Conservation (phyloP, 345 rosid genomes). For the Isatis tinctoria region DNA sequence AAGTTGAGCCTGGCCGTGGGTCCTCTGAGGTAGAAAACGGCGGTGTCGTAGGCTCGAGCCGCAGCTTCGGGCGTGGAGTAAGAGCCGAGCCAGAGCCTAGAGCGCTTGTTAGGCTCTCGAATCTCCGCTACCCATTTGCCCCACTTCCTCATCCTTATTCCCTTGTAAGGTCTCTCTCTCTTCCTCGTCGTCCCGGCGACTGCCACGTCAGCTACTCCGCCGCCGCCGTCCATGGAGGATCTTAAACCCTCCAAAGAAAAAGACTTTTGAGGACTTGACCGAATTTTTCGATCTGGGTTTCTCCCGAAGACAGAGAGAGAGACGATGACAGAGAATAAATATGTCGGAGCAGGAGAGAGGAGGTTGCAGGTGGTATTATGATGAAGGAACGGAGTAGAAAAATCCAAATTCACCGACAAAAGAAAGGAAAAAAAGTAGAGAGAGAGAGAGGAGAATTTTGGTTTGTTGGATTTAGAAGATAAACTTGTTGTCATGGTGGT, state of each 20-base stretch:
- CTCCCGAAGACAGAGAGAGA: constrained; percentile 16
- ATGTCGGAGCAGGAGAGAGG: constrained; percentile 31
- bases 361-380: constrained; percentile 38
- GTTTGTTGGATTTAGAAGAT: constrained; percentile 29
- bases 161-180: constrained; percentile 68
- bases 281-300: neutral
- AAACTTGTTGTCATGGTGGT: constrained; percentile 9
- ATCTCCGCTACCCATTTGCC: constrained; percentile 99
- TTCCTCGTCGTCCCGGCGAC: constrained; percentile 33
- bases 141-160: constrained; percentile 99
- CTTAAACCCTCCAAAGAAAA: neutral
- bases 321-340: constrained; percentile 24
- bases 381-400: constrained; percentile 14
- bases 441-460: constrained; percentile 20
- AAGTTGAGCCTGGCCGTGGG: constrained; percentile 94
- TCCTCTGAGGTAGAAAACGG: constrained; percentile 84
- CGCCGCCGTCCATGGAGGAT: constrained; percentile 41
- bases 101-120: constrained; percentile 91
- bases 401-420: constrained; percentile 89
- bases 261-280: neutral
- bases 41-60: constrained; percentile 96
- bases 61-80: constrained; percentile 93
- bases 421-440: constrained; percentile 10
- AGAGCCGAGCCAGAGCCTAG: constrained; percentile 96
- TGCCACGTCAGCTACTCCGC: constrained; percentile 35